Conservation (phyloP, 1,284 basidiomycete genomes). For the Schizophyllum commune region DNA sequence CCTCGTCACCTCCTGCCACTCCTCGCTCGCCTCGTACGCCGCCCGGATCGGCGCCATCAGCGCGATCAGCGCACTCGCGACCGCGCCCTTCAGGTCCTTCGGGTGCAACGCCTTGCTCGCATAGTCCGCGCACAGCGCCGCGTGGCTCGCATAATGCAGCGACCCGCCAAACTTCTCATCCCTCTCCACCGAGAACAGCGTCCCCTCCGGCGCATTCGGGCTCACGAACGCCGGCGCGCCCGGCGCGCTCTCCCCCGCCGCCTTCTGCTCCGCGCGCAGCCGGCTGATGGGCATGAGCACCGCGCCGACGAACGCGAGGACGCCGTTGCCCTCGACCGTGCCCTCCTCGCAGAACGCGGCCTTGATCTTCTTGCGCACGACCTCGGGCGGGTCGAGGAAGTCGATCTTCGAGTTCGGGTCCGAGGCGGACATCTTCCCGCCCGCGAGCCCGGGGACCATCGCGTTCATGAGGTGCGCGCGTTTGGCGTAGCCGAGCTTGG, state of each 20-base stretch:
- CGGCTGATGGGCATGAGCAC: slow-evolving; percentile 88
- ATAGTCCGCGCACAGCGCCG: slow-evolving; percentile 73
- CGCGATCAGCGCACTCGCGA: slow-evolving; percentile 72
- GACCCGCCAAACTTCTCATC: slow-evolving; percentile 82
- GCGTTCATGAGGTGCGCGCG: slow-evolving; percentile 97
- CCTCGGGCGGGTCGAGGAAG: slow-evolving; percentile 86
- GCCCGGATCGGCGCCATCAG: slow-evolving; percentile 80
- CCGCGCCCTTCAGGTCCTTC: slow-evolving; percentile 81
- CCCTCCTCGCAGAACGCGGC: slow-evolving; percentile 93
- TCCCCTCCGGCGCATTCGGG: slow-evolving; percentile 70
- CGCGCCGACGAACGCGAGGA: slow-evolving; percentile 83
- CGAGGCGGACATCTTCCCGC: slow-evolving; percentile 98
- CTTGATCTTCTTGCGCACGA: slow-evolving; percentile 87
- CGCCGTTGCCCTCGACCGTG: slow-evolving; percentile 85
- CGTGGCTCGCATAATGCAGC: slow-evolving; percentile 67
- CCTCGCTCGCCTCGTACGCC: slow-evolving; percentile 68
- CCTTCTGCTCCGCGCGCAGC: slow-evolving; percentile 54
- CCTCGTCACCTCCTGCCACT: slow-evolving; percentile 76
- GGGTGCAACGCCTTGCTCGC: slow-evolving; percentile 77
- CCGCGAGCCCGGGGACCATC: slow-evolving; percentile 95
- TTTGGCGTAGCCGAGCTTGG: slow-evolving; percentile 88
- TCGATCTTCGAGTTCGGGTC: slow-evolving; percentile 98
- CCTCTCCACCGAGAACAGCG: slow-evolving; percentile 75
- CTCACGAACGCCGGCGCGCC: slow-evolving; percentile 55
- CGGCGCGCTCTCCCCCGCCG: slow-evolving; percentile 32